Evolutionary conservation across 306 rosid species (phyloP), one percentile per base, ranked within the genome.

Genomic region (Elaeagnus macrophylla): DNA sequence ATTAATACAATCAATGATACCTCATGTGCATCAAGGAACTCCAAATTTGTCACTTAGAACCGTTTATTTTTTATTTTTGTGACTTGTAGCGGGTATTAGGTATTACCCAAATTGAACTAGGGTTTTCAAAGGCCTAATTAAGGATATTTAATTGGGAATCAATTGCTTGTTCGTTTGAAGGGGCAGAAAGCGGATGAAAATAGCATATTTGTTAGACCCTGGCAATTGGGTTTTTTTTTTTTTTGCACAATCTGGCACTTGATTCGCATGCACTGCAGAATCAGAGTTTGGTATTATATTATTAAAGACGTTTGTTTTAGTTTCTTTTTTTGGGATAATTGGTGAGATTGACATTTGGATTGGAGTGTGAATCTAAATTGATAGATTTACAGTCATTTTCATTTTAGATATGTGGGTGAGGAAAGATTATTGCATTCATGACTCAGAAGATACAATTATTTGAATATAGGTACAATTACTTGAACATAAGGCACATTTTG

Each of bases 331-430:
- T 25, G 3, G 57, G 53, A 51, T 35, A 51, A 42, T 41, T 18
- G 50, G 68, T 71, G 64, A 53, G 62, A 58, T 45, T 46, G 62
- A 36, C 59, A 10, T 56, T 18, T 54, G 6, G 41, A 65, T 59
- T 48, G 76, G 67, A 59, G 32, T 51, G 45, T 72, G 61, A 45
- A 12, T n/a, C n/a, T n/a, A n/a, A n/a, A n/a, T n/a, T n/a, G n/a
- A n/a, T n/a, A n/a, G n/a, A n/a, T n/a, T n/a, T n/a, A n/a, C n/a
- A n/a, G n/a, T n/a, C n/a, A n/a, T n/a, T n/a, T n/a, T n/a, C n/a
- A n/a, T n/a, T n/a, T n/a, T n/a, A n/a, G n/a, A n/a, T n/a, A n/a
- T n/a, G n/a, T n/a, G n/a, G n/a, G n/a, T n/a, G n/a, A n/a, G n/a
- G n/a, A n/a, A n/a, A n/a, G n/a, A n/a, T n/a, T n/a, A n/a, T n/a